phyloP scores from a whole-genome alignment of 176 grass and related monocot genomes.

The Rhynchospora pubera region DNA sequence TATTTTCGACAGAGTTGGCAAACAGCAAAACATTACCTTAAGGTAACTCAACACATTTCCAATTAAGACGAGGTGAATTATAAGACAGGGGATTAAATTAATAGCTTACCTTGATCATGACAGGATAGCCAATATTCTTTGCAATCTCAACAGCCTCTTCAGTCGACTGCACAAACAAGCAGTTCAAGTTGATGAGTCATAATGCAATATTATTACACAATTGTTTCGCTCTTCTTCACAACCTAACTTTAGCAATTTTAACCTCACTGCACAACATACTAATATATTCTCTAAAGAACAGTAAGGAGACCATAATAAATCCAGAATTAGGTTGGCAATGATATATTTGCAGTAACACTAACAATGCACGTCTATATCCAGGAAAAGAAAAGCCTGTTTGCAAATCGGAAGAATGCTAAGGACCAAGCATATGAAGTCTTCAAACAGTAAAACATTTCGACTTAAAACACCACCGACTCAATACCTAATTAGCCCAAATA shows the following conservation, averaged over 20 bases:
- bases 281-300: background rate
- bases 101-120: constrained; percentile 49
- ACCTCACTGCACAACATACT: background rate
- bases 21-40: background rate
- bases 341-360: background rate
- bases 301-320: background rate
- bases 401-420: background rate
- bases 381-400: background rate
- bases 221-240: background rate
- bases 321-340: background rate
- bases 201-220: background rate
- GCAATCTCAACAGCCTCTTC: constrained; percentile 43
- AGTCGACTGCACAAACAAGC: constrained; percentile 34
- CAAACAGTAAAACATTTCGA: background rate
- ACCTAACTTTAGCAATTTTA: background rate
- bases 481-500: background rate
- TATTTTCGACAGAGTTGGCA: background rate
- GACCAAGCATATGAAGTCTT: background rate
- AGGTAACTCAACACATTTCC: background rate
- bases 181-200: background rate
- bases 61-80: background rate
- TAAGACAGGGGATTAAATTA: constrained; percentile 2
- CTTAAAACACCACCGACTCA: background rate
- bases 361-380: background rate
- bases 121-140: constrained; percentile 41